Evolutionary conservation across 1,139 yeast genomes (phyloP), one percentile per base, ranked within the genome.

Genomic region (Spathaspora sp.): DNA sequence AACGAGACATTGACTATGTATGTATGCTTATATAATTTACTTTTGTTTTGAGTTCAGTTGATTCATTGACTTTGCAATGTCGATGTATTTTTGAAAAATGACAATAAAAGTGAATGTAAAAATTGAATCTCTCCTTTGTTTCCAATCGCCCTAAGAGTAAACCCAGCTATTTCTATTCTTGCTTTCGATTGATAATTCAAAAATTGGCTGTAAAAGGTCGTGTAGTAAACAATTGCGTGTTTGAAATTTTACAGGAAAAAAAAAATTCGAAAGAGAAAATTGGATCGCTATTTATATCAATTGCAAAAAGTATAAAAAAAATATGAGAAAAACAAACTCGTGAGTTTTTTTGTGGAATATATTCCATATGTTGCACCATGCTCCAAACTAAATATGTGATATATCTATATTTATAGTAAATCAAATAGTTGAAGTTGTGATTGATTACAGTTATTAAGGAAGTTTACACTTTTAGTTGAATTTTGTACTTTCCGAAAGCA

Each of bases 1-100:
- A 70, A 51, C 80, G 67, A 26, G 79, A 74, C 80, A 74, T 74
- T n/a, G 9, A 31, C 15, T 31, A 8, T 31, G 18, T 8, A 6
- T 31, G 16, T 31, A 9, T 31, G 18, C 4, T 2, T 31, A 31
- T 31, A 31, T 31, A 15, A 13, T 15, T 11, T n/a, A 29, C 2
- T n/a, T n/a, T 31, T 17, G 13, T 7, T 31, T 31, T 31, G 36
- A 15, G 18, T 15, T 31, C 10, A 15, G 16, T 15, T 31, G 18
- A 31, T 31, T 4, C 36, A 31, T 31, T 31, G 17, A 31, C 36
- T 15, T 9, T 15, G 36, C 13, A 27, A 27, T 13, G 31, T 27
- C 31, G 5, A 25, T 27, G 7, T 10, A 27, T 27, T 27, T 20
- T 20, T 20, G 23, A 20, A 20, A 20, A 20, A 4, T 20, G 23